phyloP scores from a whole-genome alignment of 371 early-diverging fungal species.

The Saksenaea vasiformis region DNA sequence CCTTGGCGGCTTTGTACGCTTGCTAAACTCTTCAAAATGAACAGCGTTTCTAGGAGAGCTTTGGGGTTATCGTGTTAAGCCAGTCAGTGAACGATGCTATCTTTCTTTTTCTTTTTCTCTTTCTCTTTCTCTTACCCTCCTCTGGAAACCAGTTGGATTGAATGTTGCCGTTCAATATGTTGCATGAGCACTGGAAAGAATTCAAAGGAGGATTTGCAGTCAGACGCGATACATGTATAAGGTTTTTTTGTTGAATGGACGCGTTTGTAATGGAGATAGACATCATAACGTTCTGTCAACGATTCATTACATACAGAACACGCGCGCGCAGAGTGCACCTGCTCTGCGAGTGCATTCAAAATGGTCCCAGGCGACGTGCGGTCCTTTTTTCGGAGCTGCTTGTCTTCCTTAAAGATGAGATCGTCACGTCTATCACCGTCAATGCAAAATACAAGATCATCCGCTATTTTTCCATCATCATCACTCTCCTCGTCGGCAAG shows the following conservation, averaged over 20 bases:
- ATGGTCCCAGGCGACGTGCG: background rate
- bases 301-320: background rate
- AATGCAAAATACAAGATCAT: background rate
- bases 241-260: background rate
- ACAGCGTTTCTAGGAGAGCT: too few relatives aligned
- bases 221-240: too few relatives aligned
- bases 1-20: too few relatives aligned
- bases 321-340: background rate
- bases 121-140: too few relatives aligned
- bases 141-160: too few relatives aligned
- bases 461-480: background rate
- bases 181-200: too few relatives aligned
- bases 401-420: background rate
- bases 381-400: background rate
- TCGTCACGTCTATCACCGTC: background rate
- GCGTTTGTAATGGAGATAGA: background rate
- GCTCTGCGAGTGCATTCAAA: background rate
- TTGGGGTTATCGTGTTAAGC: too few relatives aligned
- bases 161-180: too few relatives aligned
- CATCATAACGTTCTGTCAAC: background rate
- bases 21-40: too few relatives aligned
- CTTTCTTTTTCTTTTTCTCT: too few relatives aligned
- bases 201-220: too few relatives aligned
- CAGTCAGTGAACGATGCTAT: too few relatives aligned
- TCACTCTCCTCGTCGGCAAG: background rate